A percentile compares a stretch with the other conserved stretches of the same genome.
phyloP scores from a whole-genome alignment of 2,329 filamentous ascomycete species.

The Calonectria crousiana region DNA sequence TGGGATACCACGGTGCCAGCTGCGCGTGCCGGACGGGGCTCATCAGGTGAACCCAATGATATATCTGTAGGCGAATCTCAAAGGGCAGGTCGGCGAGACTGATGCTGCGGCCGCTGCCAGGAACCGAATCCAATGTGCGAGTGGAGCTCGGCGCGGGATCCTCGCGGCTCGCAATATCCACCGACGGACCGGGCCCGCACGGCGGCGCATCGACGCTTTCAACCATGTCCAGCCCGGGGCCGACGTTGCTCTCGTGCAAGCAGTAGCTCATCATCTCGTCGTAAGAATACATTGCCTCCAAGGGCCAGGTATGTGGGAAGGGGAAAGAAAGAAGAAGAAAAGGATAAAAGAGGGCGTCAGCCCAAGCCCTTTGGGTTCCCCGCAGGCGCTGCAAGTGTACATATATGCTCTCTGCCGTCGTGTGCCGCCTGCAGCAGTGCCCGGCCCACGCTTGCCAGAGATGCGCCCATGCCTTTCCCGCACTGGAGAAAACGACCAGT shows the following conservation, averaged over 20 bases:
- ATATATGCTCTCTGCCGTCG: not conserved
- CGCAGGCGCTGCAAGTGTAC: constrained; percentile 4
- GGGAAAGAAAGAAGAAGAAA: not conserved
- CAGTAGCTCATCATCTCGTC: constrained; percentile 16
- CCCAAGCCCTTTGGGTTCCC: not conserved
- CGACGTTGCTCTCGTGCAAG: constrained; percentile 26
- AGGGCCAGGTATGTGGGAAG: not conserved
- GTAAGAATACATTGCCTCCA: not conserved
- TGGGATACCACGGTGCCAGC: constrained; percentile 56
- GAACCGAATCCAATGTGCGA: not conserved
- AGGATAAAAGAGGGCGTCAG: not conserved
- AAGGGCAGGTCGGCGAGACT: constrained; percentile 48
- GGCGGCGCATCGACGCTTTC: not conserved
- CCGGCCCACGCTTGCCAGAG: not conserved
- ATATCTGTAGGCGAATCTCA: constrained; percentile 62
- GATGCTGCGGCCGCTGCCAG: not conserved
- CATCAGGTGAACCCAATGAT: constrained; percentile 55
- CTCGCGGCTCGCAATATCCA: constrained; percentile 22
- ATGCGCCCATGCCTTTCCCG: not conserved
- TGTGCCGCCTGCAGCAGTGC: constrained; percentile 1
- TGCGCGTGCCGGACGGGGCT: constrained; percentile 53
- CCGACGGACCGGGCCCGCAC: constrained; percentile 4
- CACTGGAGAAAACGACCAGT: no score
- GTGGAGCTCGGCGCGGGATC: constrained; percentile 21
- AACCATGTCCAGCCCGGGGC: constrained; percentile 12